These are phyloP conservation scores for Salix arbutifolia DNA, from an alignment of 345 rosid species.

Conservation along the genomic window DNA sequence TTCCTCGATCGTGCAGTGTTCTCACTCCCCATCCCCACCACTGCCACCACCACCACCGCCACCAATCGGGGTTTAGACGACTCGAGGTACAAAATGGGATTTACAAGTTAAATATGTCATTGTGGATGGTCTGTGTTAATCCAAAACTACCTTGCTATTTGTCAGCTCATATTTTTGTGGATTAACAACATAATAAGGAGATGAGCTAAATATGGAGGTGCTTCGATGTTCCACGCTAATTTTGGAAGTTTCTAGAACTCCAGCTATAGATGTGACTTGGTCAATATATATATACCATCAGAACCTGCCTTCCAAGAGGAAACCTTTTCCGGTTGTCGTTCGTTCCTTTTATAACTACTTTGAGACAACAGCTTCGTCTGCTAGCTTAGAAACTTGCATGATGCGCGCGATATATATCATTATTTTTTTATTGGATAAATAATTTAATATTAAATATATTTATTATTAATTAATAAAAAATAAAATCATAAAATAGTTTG, in stretches of 20 bases:
- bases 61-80: background rate
- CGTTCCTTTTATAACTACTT: no score
- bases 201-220: conserved; percentile 4
- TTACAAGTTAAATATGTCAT: background rate
- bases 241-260: conserved; percentile 2
- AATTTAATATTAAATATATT: no score
- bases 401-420: no score
- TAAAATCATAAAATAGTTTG: no score
- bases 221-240: conserved; percentile 7
- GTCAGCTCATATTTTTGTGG: conserved; percentile 1
- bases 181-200: background rate
- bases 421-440: no score
- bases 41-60: background rate
- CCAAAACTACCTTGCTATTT: background rate
- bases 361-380: no score
- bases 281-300: background rate
- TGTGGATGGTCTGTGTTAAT: background rate
- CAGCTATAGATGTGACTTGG: background rate
- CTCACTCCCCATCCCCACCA: conserved; percentile 23
- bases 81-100: background rate
- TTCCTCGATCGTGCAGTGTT: conserved; percentile 30
- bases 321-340: no score
- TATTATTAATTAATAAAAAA: no score
- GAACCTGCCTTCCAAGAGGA: background rate
- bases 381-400: no score